A percentile compares a stretch with the other conserved stretches of the same genome.
These are phyloP conservation scores for Neofusicoccum umdonicola DNA, from an alignment of 2,329 filamentous ascomycete species.

Conservation along the genomic window DNA sequence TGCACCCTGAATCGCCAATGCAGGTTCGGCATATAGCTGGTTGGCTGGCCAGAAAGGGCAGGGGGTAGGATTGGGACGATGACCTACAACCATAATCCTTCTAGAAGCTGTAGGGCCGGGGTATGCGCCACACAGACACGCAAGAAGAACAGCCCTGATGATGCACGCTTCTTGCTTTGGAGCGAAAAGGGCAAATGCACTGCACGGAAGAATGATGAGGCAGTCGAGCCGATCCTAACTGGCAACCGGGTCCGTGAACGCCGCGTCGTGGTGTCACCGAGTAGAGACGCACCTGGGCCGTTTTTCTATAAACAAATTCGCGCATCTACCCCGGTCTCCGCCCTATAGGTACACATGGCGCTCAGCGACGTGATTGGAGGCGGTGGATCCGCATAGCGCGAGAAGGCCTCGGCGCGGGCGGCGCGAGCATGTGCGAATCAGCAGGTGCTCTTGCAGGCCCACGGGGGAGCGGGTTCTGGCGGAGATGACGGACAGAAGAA, in stretches of 20 bases:
- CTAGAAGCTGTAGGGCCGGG: not conserved
- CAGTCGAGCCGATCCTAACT: not conserved
- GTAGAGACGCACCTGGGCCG: too few relatives aligned
- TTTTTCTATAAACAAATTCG: not conserved
- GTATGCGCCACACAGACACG: not conserved
- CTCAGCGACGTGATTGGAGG: not conserved
- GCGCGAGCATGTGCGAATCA: constrained; percentile 6
- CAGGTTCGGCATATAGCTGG: not conserved
- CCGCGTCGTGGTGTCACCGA: not conserved
- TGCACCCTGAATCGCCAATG: not conserved
- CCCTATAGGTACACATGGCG: not conserved
- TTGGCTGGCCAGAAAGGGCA: not conserved
- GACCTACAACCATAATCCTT: not conserved
- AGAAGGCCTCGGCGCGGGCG: not conserved
- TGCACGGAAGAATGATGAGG: not conserved
- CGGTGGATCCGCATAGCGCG: not conserved
- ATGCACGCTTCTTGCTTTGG: not conserved
- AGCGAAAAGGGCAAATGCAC: not conserved
- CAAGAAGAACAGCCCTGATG: too few relatives aligned
- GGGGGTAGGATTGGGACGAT: not conserved
- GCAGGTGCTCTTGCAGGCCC: not conserved
- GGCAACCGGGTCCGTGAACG: not conserved
- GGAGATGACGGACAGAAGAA: not conserved
- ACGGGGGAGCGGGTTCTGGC: not conserved
- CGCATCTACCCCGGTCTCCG: not conserved